These are phyloP conservation scores for Aspergillus sp. DNA, from an alignment of 2,329 filamentous ascomycete genomes.

Conservation along the genomic window DNA sequence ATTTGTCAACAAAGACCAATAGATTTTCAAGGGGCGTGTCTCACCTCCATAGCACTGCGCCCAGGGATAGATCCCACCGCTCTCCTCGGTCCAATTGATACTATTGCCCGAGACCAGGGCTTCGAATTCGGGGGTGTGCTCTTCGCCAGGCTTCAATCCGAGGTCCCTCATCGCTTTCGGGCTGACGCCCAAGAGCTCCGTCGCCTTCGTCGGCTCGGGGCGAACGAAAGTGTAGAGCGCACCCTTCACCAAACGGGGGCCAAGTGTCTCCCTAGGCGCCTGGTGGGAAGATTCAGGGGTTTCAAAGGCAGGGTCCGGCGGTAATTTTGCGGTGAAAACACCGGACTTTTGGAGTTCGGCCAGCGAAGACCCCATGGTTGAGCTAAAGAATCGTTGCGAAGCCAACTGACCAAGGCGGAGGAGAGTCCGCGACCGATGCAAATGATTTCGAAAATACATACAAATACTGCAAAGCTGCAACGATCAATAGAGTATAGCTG, in stretches of 20 bases:
- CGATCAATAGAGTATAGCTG: neutral
- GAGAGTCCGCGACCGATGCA: slow-evolving; percentile 16
- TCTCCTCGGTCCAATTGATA: slow-evolving; percentile 70
- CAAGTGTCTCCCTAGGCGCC: slow-evolving; percentile 72
- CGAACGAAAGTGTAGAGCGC: slow-evolving; percentile 90
- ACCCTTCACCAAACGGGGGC: slow-evolving; percentile 77
- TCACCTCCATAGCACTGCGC: slow-evolving; percentile 92
- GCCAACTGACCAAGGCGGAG: slow-evolving; percentile 47
- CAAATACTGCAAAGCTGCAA: slow-evolving; percentile 3
- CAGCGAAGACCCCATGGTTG: slow-evolving; percentile 35
- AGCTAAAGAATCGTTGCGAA: slow-evolving; percentile 38
- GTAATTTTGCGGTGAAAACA: slow-evolving; percentile 65
- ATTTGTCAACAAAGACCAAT: slow-evolving; percentile 15
- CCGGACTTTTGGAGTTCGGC: slow-evolving; percentile 63
- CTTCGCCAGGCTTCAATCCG: slow-evolving; percentile 69
- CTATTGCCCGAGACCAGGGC: slow-evolving; percentile 78
- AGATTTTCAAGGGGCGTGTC: slow-evolving; percentile 45
- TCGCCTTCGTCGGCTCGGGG: slow-evolving; percentile 68
- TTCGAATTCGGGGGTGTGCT: slow-evolving; percentile 70
- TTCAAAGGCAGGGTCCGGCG: slow-evolving; percentile 73
- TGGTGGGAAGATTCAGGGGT: slow-evolving; percentile 79
- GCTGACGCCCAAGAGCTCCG: slow-evolving; percentile 80
- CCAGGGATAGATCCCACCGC: slow-evolving; percentile 91
- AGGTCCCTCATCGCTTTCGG: slow-evolving; percentile 75
- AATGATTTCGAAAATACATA: slow-evolving; percentile 26